Evolutionary conservation across 441 rosid genomes (phyloP), one percentile per base, ranked within the genome.

Genomic region (Syzygium syzygioides): DNA sequence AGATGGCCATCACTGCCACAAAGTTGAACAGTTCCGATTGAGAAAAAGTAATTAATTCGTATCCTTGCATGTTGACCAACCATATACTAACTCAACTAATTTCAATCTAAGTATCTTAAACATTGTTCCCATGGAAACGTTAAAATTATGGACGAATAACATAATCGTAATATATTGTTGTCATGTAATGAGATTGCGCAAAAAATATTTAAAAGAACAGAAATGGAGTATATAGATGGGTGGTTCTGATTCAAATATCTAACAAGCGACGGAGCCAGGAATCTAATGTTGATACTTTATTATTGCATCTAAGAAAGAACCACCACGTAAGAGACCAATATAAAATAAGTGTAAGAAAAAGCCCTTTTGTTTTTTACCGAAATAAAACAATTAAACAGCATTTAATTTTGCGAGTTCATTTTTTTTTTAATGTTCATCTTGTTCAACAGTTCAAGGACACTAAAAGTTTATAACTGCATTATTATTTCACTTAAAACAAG

Each of bases 211-310:
- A 32, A 32, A 18, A 10, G 7, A n/a, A 34, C 14, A 19, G 48
- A 68, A 34, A 18, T 2, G 79, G 79, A 1, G 48, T 71, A 71
- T 5, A 5, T 14, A 68, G 34, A 34, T 10, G 1, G 10, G 41
- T 4, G 79, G 0, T 19, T 68, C 48, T 0, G 3, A 68, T 34
- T 68, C 2, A 71, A 37, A 20, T 1, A 1, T 71, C 1, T 0
- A 71, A 11, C 80, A 18, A 20, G 45, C 6, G 79, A 34, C 5
- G 45, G 76, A 4, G 23, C 20, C 57, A 26, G 30, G 64, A 59
- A 26, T 11, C 64, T 26, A 1, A 59, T 12, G 3, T 26, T 59
- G 30, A 59, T 55, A 10, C 14, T 26, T 59, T 59, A 59, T 59
- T 11, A 0, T 12, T 59, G 64, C 64, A 59, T 59, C 64, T 26